Base-by-base conservation (phyloP, 768 basidiomycete species). In the Termitomyces titanicus region DNA sequence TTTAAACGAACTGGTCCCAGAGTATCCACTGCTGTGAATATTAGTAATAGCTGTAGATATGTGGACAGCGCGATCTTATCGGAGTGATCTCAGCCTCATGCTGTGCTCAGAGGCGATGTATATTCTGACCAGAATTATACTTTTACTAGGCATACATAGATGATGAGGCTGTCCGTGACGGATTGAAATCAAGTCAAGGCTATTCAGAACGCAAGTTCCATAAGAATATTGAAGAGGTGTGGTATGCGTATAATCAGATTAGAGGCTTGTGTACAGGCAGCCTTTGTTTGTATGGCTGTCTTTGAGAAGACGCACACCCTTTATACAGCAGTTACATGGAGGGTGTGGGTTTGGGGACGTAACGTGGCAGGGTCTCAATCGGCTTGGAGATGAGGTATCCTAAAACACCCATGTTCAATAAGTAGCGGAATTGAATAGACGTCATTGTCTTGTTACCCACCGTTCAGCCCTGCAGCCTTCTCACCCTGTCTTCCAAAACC, bases 401-500 rank as follows among this genome's bases (percentile, higher is more conserved):
- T 79, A 47, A 42, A 53, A 27, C 20, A 18, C 38, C 18, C 13
- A 20, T 45, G 34, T 20, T 18, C 20, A 40, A n/a, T n/a, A n/a
- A n/a, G 9, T 10, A 38, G n/a, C 24, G n/a, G 24, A 25, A 51
- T 35, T 24, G 43, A 25, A 63, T 37, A 39, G 29, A 29, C 15
- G 5, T 37, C 18, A 18, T 18, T 37, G n/a, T 35, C n/a, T n/a
- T n/a, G n/a, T 58, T 56, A 67, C 68, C 31, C 54, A 70, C 88
- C 88, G 64, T 74, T 82, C 62, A 83, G 68, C 9, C 75, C 83
- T 10, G 87, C 88, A 50, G 80, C 79, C 70, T 87, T 88, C 70
- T 92, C 87, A 4, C 83, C 89, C 62, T 88, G 86, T 56, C 84
- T 78, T 37, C 90, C 89, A 62, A 93, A 93, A n/a, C 90, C 89